These are phyloP conservation scores for Panus rudis DNA, from an alignment of 768 basidiomycete genomes.

Conservation along the genomic window DNA sequence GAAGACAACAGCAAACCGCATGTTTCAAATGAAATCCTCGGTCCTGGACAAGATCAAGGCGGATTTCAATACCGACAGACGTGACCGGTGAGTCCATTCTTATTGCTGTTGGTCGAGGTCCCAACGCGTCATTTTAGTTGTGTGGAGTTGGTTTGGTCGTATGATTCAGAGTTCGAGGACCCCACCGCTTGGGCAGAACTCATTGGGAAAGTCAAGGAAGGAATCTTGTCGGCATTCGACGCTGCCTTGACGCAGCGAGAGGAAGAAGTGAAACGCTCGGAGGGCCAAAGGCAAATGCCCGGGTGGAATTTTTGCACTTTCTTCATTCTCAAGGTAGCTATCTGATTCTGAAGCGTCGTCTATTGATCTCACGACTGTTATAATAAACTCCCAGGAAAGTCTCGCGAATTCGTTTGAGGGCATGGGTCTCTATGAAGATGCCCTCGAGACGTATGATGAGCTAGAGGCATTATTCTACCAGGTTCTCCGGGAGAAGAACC, in stretches of 20 bases:
- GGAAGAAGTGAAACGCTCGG: slow-evolving; percentile 86
- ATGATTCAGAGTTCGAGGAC: slow-evolving; percentile 50
- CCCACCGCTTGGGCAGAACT: slow-evolving; percentile 85
- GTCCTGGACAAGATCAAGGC: slow-evolving; percentile 86
- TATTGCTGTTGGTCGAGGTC: slow-evolving; percentile 5
- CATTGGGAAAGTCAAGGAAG: slow-evolving; percentile 84
- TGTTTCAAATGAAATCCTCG: slow-evolving; percentile 80
- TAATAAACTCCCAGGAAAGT: slow-evolving; percentile 60
- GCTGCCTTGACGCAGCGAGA: slow-evolving; percentile 68
- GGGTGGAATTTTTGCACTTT: slow-evolving; percentile 99
- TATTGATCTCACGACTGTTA: neutral
- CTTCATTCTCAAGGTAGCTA: slow-evolving; percentile 83
- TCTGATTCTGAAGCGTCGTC: neutral
- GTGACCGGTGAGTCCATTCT: slow-evolving; percentile 55
- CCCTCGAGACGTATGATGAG: slow-evolving; percentile 83
- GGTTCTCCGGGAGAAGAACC: slow-evolving; percentile 67
- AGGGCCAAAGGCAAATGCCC: slow-evolving; percentile 84
- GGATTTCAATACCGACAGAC: slow-evolving; percentile 87
- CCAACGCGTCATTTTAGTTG: slow-evolving; percentile 44
- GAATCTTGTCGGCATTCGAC: slow-evolving; percentile 80
- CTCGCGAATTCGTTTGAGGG: slow-evolving; percentile 89
- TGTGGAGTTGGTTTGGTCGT: slow-evolving; percentile 72
- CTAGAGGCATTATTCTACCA: slow-evolving; percentile 80
- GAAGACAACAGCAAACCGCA: slow-evolving; percentile 49
- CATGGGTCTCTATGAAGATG: slow-evolving; percentile 85